These are phyloP conservation scores for Emiliania huxleyi DNA, from an alignment of 78 protist species.

Conservation along the genomic window DNA sequence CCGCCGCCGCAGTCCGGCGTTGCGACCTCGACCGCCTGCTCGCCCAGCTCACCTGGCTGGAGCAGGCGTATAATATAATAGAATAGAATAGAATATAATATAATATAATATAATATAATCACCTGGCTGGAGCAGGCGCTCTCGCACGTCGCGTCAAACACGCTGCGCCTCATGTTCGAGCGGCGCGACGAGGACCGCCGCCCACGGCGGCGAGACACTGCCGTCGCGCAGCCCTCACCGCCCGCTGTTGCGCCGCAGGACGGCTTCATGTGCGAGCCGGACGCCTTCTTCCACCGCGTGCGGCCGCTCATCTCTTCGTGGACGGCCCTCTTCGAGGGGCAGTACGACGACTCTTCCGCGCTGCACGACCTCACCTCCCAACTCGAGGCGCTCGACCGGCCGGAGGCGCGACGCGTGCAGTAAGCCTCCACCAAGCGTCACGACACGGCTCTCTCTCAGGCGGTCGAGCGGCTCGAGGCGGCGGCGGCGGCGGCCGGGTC, in stretches of 20 bases:
- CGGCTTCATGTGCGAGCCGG: neutral
- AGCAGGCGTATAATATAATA: no score
- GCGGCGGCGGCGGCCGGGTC: neutral
- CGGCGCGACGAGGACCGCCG: neutral
- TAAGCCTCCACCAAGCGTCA: no score
- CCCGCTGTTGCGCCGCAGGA: no score
- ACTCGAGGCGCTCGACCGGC: neutral
- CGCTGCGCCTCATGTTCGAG: slow-evolving; percentile 10
- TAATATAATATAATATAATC: no score
- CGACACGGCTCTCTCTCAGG: no score
- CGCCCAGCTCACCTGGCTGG: neutral
- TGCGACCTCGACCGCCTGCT: neutral
- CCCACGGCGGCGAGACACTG: no score
- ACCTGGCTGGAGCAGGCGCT: neutral
- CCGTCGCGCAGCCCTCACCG: no score
- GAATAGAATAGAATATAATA: no score
- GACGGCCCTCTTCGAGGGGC: neutral
- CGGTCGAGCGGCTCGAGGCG: neutral
- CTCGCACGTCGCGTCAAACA: neutral
- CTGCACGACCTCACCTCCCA: neutral
- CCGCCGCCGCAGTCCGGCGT: neutral
- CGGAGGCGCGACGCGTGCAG: no score
- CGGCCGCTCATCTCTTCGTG: neutral
- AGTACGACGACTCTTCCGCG: neutral
- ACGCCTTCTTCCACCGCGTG: neutral